Evolutionary conservation across 495 filamentous ascomycete genomes (phyloP).

Genomic region (Aspergillus heteromorphus): DNA sequence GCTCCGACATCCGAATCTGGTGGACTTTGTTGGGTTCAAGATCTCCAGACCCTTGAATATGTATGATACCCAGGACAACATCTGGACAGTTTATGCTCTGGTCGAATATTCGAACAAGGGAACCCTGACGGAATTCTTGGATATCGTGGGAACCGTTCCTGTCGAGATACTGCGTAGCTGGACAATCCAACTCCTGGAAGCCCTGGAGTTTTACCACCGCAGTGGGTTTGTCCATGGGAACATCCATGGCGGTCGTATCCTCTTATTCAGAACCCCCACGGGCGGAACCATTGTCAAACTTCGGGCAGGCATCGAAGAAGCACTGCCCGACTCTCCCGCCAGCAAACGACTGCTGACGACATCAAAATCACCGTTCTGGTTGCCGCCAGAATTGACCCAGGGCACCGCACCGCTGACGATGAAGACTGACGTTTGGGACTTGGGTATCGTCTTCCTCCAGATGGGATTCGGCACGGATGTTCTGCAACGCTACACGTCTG

Average conservation of each 20-base stretch:
- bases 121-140: constrained; percentile 74
- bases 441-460: constrained; percentile 83
- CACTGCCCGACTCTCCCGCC: constrained; percentile 27
- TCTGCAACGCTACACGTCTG: constrained; percentile 70
- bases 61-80: constrained; percentile 24
- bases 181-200: constrained; percentile 88
- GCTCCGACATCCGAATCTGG: constrained; percentile 69
- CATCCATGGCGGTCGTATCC: constrained; percentile 69
- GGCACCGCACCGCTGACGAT: constrained; percentile 54
- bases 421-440: constrained; percentile 92
- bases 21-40: constrained; percentile 75
- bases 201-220: constrained; percentile 76
- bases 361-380: constrained; percentile 75
- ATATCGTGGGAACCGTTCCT: constrained; percentile 66
- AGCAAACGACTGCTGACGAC: constrained; percentile 44
- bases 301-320: constrained; percentile 37
- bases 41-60: constrained; percentile 46
- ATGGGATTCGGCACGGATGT: constrained; percentile 88
- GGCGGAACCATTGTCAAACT: constrained; percentile 43
- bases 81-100: constrained; percentile 80
- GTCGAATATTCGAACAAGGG: constrained; percentile 74
- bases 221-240: constrained; percentile 75
- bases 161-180: constrained; percentile 71
- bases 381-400: constrained; percentile 70
- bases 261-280: constrained; percentile 48